Evolutionary conservation across 257 asterid species (phyloP).

Genomic region (Petrea volubilis): DNA sequence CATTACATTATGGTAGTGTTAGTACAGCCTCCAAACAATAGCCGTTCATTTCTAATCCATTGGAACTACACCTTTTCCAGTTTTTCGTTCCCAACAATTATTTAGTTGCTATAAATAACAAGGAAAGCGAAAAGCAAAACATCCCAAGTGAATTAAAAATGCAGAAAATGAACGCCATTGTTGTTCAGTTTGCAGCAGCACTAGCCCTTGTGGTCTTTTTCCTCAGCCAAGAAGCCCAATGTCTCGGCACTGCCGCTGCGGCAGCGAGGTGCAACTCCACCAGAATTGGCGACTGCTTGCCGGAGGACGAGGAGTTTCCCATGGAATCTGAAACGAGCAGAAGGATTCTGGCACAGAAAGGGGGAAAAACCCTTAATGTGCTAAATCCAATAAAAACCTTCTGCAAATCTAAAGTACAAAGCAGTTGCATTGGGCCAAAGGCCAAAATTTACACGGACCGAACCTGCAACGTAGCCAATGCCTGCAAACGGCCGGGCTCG

Average conservation of each 20-base stretch:
- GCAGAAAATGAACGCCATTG: background rate
- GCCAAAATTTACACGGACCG: background rate
- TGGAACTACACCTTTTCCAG: no score
- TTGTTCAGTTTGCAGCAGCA: background rate
- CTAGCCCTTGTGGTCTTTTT: background rate
- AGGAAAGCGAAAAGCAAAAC: background rate
- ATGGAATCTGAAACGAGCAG: conserved; percentile 33
- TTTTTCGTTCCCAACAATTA: no score
- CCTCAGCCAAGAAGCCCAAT: background rate
- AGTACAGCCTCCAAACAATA: no score
- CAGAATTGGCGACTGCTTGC: conserved; percentile 9
- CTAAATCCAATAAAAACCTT: no score
- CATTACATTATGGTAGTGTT: no score
- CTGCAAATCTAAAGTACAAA: background rate
- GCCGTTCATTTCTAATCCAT: background rate
- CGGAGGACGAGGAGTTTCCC: conserved; percentile 14
- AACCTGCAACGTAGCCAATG: background rate
- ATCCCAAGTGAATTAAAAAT: no score
- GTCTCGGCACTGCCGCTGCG: background rate
- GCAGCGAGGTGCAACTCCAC: conserved; percentile 20
- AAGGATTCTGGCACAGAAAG: conserved; percentile 13
- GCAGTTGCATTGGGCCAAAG: background rate
- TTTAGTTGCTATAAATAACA: background rate
- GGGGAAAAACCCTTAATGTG: no score
- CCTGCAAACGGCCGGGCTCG: background rate